phyloP scores from a whole-genome alignment of 768 basidiomycete genomes.

The Flagelloscypha sp. region DNA sequence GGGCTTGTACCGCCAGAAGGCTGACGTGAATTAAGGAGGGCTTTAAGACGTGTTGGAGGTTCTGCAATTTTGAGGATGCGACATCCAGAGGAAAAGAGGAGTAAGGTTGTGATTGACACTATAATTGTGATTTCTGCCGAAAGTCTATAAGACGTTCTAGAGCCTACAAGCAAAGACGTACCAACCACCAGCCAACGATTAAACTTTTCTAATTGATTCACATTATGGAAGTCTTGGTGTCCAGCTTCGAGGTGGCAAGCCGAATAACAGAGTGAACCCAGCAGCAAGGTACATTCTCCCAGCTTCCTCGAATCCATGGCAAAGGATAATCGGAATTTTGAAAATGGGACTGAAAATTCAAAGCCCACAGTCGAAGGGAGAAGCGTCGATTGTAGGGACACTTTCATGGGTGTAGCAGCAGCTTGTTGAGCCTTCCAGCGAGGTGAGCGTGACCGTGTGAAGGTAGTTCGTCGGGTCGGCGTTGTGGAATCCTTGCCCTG shows the following conservation, averaged over 20 bases:
- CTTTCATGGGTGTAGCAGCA: constrained; percentile 26
- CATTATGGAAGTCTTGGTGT: constrained; percentile 22
- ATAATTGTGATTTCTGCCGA: constrained; percentile 55
- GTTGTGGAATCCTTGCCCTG: constrained; percentile 26
- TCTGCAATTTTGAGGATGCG: constrained; percentile 38
- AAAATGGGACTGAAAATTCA: constrained; percentile 19
- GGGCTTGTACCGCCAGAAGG: constrained; percentile 4
- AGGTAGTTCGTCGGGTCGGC: constrained; percentile 33
- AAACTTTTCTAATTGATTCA: constrained; percentile 11
- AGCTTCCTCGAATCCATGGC: constrained; percentile 55
- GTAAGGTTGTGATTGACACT: no score
- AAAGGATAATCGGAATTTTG: constrained; percentile 33
- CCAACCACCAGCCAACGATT: constrained; percentile 46
- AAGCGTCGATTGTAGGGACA: constrained; percentile 26
- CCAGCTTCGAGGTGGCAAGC: constrained; percentile 44
- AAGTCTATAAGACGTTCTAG: constrained; percentile 6
- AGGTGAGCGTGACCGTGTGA: constrained; percentile 72
- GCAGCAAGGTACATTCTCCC: constrained; percentile 55
- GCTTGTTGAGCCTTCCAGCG: no score
- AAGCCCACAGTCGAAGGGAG: constrained; percentile 32
- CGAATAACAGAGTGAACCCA: constrained; percentile 56
- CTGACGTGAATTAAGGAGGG: not conserved
- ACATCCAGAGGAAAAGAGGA: no score
- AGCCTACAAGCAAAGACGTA: constrained; percentile 18
- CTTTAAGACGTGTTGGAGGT: constrained; percentile 1